Evolutionary conservation across 2,329 filamentous ascomycete genomes (phyloP), one percentile per base, ranked within the genome.

Genomic region (Xylariomycetidae sp.): DNA sequence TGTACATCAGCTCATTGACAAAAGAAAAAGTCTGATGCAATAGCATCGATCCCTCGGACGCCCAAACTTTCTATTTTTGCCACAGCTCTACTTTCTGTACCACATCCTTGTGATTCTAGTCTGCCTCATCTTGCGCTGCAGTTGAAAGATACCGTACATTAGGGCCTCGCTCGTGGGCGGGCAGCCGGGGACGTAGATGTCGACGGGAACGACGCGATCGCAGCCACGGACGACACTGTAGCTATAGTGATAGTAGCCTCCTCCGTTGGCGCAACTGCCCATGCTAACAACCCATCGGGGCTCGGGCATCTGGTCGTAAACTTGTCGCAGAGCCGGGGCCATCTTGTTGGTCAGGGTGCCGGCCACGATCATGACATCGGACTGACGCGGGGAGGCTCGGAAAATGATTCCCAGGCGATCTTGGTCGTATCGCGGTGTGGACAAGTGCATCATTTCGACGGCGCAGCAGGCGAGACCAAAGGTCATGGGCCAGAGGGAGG

Each of bases 261-360:
- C 85, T 32, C 85, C 85, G 61, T 89, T 89, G 40, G 85, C 85
- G 60, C 85, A 90, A 53, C 80, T 85, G 10, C 85, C 85, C 85
- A 90, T 90, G 50, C 80, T 85, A 53, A 78, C 62, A 50, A 90
- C 87, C 87, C 87, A 94, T 56, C 84, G 75, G 13, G 88, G 88
- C 19, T 94, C 88, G 18, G 88, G 87, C 88, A 94, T 94, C 70
- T 94, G 88, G 62, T 95, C 88, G 67, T 95, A 95, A 42, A 94
- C 83, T 66, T 92, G 86, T 61, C 88, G 75, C 56, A 95, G 69
- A 20, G 88, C 88, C 3, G 88, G 87, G 1, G 87, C 88, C 88
- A 95, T 95, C 72, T 95, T 95, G 73, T 95, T 95, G 50, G 87
- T 94, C 42, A 95, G 75, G 18, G 88, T 95, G 39, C 88, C 88